These are phyloP conservation scores for Cladophialophora bantiana DNA, from an alignment of 2,329 filamentous ascomycete genomes.

Conservation along the genomic window DNA sequence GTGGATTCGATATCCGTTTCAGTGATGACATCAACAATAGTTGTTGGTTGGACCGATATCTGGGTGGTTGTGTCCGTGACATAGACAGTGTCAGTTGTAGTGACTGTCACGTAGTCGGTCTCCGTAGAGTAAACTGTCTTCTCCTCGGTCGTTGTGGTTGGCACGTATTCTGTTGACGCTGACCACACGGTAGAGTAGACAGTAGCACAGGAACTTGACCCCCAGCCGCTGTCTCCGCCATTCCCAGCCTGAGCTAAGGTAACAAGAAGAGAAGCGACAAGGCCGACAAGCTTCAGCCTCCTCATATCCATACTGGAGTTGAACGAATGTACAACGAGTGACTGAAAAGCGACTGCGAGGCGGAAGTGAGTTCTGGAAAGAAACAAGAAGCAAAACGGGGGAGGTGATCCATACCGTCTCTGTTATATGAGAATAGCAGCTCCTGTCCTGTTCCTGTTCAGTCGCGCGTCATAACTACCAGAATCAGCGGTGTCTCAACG, in stretches of 20 bases:
- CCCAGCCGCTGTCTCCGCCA: conserved; percentile 2
- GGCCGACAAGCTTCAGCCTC: conserved; percentile 21
- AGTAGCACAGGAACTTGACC: conserved; percentile 5
- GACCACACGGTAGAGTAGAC: conserved; percentile 14
- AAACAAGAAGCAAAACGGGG: background rate
- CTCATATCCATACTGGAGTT: conserved; percentile 19
- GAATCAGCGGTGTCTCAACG: conserved; percentile 7
- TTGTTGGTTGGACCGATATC: conserved; percentile 16
- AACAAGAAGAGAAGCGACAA: conserved; percentile 17
- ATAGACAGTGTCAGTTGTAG: conserved; percentile 10
- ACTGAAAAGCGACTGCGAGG: conserved; percentile 14
- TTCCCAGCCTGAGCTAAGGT: conserved; percentile 10
- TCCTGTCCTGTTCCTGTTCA: conserved; percentile 19
- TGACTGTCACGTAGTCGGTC: conserved; percentile 16
- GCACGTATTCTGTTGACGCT: conserved; percentile 5
- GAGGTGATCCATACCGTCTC: conserved; percentile 12
- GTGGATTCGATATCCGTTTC: conserved; percentile 3
- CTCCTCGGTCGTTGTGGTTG: background rate
- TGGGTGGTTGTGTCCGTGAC: conserved; percentile 3
- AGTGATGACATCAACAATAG: conserved; percentile 13
- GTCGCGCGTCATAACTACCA: conserved; percentile 12
- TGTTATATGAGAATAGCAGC: conserved; percentile 22
- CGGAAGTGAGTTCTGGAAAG: background rate
- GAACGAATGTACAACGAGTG: conserved; percentile 27
- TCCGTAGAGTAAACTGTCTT: conserved; percentile 11